Base-by-base conservation (phyloP, 139 green algal species). In the Haematococcus lacustris region DNA sequence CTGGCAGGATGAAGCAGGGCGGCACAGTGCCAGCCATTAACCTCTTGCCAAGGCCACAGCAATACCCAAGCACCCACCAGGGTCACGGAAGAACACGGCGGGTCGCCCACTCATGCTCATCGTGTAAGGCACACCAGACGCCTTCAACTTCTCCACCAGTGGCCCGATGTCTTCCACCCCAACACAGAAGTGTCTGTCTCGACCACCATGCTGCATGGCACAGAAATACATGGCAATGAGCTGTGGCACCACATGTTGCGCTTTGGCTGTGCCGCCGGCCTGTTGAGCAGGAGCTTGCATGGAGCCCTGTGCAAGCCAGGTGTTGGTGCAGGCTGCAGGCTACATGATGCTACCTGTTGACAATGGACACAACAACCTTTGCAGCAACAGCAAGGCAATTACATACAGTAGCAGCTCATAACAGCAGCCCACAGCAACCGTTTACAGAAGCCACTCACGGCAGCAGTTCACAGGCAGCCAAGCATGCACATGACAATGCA, bases 61-160 rank as follows among this genome's bases (percentile, higher is more conserved):
- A n/a, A n/a, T n/a, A n/a, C n/a, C n/a, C n/a, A n/a, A n/a, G 51
- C 33, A 57, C 71, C 30, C 69, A 78, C 74, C 88, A 25, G 89
- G 92, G 73, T 97, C 92, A 21, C 92, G 64, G 88, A 97, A 96
- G 80, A 97, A 97, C 32, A 97, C 81, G 0, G 92, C 92, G 0
- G 86, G 76, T 0, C 92, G 64, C 40, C 92, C 92, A 34, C 78
- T 90, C 84, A 90, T 94, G 80, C 65, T 86, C 37, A 73, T 80
- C 7, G 92, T 97, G 83, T 86, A 97, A 0, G 66, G 40, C 3
- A 97, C 65, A 9, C 80, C 76, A 17, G 77, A 79, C 26, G 72
- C 76, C 43, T 92, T 82, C 38, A 97, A 80, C 66, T 80, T 73
- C 17, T 72, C 63, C 59, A 87, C 82, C 38, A 97, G 75, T 0